phyloP scores from a whole-genome alignment of 1,284 basidiomycete species.

The Puccinia novopanici region DNA sequence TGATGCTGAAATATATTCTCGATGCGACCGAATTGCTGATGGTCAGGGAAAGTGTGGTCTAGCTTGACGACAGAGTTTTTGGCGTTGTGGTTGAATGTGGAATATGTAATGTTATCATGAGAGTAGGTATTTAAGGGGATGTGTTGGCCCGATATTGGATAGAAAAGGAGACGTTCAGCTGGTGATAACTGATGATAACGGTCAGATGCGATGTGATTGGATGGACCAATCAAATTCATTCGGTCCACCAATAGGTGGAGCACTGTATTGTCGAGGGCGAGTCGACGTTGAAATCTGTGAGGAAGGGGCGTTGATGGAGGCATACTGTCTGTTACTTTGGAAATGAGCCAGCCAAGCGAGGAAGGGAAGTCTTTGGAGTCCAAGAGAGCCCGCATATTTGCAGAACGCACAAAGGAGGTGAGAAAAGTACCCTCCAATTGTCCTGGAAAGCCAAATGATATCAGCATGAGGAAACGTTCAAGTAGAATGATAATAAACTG shows the following conservation, averaged over 20 bases:
- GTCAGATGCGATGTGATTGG: not conserved
- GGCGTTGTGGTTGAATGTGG: slow-evolving; percentile 2
- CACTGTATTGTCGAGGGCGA: not conserved
- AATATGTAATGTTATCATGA: not conserved
- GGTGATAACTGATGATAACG: not conserved
- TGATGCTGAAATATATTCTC: not conserved
- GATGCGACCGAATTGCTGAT: not conserved
- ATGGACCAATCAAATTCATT: not conserved
- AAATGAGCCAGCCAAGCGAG: not conserved
- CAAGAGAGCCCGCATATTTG: too few relatives aligned
- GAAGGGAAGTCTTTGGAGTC: not conserved
- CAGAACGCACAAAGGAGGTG: not conserved
- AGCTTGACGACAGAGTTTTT: slow-evolving; percentile 4
- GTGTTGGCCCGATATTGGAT: not conserved
- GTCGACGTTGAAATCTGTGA: not conserved
- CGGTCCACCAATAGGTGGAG: not conserved
- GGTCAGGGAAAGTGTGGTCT: not conserved
- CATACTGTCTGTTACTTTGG: not conserved
- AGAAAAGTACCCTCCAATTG: slow-evolving; percentile 16
- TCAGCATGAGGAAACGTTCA: not conserved
- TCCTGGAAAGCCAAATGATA: not conserved
- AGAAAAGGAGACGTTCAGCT: not conserved
- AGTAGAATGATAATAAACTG: not conserved
- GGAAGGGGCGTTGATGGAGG: not conserved
- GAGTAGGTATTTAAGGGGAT: not conserved